phyloP scores from a whole-genome alignment of 345 rosid species.

The Ricinus communis region DNA sequence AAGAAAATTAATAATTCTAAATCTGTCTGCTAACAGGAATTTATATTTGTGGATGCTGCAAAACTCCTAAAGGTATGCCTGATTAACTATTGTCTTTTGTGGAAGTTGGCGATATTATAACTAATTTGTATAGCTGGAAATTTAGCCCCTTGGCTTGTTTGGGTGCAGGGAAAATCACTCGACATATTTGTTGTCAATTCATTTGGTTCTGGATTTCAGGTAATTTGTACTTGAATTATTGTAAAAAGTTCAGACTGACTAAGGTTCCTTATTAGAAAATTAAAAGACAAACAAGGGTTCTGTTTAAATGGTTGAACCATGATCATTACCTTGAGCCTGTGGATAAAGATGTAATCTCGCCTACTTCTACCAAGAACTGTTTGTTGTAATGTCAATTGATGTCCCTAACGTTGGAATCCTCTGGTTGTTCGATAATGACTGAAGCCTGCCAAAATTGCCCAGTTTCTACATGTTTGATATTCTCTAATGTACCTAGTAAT shows the following conservation, averaged over 20 bases:
- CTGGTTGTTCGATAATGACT: neutral
- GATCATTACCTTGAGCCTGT: too few relatives aligned
- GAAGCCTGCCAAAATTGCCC: neutral
- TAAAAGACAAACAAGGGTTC: neutral
- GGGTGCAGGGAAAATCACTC: constrained; percentile 75
- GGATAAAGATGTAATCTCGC: neutral
- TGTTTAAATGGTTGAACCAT: neutral
- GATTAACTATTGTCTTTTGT: neutral
- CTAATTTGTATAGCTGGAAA: constrained; percentile 14
- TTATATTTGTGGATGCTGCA: constrained; percentile 63
- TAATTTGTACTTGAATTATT: constrained; percentile 29
- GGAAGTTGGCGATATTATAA: neutral
- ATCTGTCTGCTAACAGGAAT: constrained; percentile 60
- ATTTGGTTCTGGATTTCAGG: constrained; percentile 96
- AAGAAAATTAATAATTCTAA: constrained; percentile 20
- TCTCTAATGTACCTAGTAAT: neutral
- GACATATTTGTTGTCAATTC: constrained; percentile 94
- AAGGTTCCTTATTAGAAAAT: neutral
- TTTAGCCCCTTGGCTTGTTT: constrained; percentile 14
- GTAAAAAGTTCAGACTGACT: neutral
- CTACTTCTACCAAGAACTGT: neutral
- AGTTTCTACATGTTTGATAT: neutral
- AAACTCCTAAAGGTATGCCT: constrained; percentile 59
- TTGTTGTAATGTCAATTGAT: neutral
- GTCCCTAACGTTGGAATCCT: neutral